Evolutionary conservation across 805 yeast species (phyloP), one percentile per base, ranked within the genome.

Genomic region (Nakazawaea molendinolei): DNA sequence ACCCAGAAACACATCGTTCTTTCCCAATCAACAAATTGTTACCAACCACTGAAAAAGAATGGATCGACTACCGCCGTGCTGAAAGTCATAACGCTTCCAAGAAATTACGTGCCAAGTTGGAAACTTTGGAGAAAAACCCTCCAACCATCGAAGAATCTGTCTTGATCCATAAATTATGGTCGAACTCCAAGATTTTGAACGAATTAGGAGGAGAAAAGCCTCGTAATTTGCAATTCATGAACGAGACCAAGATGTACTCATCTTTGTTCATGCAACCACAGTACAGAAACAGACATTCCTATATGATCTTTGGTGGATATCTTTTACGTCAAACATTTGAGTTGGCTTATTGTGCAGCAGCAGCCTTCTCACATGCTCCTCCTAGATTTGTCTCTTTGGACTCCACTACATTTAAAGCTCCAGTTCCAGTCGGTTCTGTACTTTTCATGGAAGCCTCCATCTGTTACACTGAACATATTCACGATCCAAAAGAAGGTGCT

Each of bases 191-290:
- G 32, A 36, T 23, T 10, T 28, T 44, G 23, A 40, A 36, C 37
- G 52, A 56, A 35, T 44, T 71, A 19, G 51, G 58, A 17, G 39
- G 55, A 14, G 51, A 54, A 6, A 56, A 61, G 39, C 79, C 81
- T n/a, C 57, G 56, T 17, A 73, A 72, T 43, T 56, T 79, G 21
- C 63, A 68, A 30, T 73, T 73, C 46, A 83, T 86, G 94, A 69
- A 72, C 33, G 80, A 85, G 43, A 79, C 96, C 1, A 62, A 57
- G 35, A 69, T 84, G 36, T 65, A 72, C 35, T 82, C 95, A 8
- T 85, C 95, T 5, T 71, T 80, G 50, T 78, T 87, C 59, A 90
- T 89, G 90, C 97, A 89, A 60, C 97, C 97, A 2, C 97, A 89
- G 63, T 89, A 87, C 63, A 76, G 97, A 61, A 89, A 89, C 65